Conservation (phyloP, 2,329 filamentous ascomycete species). For the Hypocreales sp. region DNA sequence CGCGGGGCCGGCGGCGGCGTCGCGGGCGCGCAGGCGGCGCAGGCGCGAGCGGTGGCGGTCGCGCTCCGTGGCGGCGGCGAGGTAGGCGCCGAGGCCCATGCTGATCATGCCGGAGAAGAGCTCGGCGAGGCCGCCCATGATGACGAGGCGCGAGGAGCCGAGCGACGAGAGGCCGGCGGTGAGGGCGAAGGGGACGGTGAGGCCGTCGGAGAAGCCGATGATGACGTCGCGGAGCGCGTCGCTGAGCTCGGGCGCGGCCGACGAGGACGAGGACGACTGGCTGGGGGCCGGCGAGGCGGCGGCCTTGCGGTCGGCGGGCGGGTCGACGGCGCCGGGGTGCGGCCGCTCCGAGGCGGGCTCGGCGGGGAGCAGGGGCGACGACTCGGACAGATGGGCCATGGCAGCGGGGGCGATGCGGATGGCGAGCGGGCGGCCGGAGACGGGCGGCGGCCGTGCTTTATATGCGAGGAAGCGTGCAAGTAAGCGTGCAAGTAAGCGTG, state of each 20-base stretch:
- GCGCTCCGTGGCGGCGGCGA: conserved; percentile 45
- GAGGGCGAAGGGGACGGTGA: conserved; percentile 67
- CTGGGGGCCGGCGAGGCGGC: conserved; percentile 6
- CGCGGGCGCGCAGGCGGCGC: conserved; percentile 28
- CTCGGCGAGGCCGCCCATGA: conserved; percentile 61
- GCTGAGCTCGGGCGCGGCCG: conserved; percentile 17
- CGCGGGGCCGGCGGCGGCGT: conserved; percentile 22
- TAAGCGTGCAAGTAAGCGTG: no score
- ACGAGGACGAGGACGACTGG: conserved; percentile 4
- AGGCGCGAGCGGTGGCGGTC: conserved; percentile 34
- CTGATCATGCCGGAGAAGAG: conserved; percentile 61
- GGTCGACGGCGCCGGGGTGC: conserved; percentile 11
- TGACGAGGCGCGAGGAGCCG: conserved; percentile 49
- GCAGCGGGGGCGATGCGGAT: no score
- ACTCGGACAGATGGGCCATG: conserved; percentile 15
- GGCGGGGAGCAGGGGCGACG: conserved; percentile 15
- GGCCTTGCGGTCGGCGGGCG: conserved; percentile 7
- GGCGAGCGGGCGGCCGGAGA: no score
- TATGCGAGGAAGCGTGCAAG: no score
- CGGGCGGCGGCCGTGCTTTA: no score
- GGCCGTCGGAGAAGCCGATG: conserved; percentile 62
- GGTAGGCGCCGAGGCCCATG: conserved; percentile 63
- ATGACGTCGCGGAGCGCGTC: conserved; percentile 47
- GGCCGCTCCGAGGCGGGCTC: conserved; percentile 15
- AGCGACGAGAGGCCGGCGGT: conserved; percentile 56